Evolutionary conservation across 2,329 filamentous ascomycete species (phyloP).

Genomic region (Sphaerulina vaccinii): DNA sequence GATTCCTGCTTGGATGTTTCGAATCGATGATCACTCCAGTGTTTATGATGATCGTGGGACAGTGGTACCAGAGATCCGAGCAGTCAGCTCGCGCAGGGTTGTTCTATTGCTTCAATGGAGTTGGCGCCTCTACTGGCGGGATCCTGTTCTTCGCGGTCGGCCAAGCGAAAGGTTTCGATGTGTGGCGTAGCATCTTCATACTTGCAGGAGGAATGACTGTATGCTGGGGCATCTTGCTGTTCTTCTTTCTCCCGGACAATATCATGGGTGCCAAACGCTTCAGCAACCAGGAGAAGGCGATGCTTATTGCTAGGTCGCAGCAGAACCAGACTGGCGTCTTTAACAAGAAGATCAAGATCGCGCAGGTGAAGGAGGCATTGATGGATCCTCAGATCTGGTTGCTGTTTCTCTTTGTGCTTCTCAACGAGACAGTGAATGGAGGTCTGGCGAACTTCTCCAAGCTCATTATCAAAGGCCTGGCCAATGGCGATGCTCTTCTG

Average conservation of each 20-base stretch:
- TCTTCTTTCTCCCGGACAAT: conserved; percentile 64
- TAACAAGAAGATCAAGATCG: conserved; percentile 50
- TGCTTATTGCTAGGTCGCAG: conserved; percentile 48
- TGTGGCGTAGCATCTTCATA: conserved; percentile 61
- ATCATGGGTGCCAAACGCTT: conserved; percentile 71
- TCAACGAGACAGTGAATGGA: conserved; percentile 56
- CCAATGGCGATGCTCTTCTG: conserved; percentile 41
- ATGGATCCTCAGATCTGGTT: conserved; percentile 59
- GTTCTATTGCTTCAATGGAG: conserved; percentile 74
- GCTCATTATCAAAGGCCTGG: conserved; percentile 55
- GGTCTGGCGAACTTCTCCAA: conserved; percentile 57
- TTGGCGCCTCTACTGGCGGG: conserved; percentile 68
- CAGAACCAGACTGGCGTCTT: conserved; percentile 48
- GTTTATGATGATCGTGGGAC: conserved; percentile 41
- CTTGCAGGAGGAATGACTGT: conserved; percentile 63
- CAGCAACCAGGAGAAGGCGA: conserved; percentile 53
- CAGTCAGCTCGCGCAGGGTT: conserved; percentile 28
- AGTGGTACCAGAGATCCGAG: conserved; percentile 70
- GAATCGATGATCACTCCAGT: conserved; percentile 60
- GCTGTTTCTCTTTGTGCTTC: conserved; percentile 41
- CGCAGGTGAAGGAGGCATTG: conserved; percentile 58
- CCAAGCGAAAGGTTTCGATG: conserved; percentile 34
- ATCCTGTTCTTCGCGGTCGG: conserved; percentile 59
- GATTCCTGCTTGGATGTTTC: conserved; percentile 67
- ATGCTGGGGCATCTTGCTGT: conserved; percentile 61